A percentile compares a stretch with the other conserved stretches of the same genome.
These are phyloP conservation scores for Mollisiaceae sp. DNA, from an alignment of 2,329 filamentous ascomycete genomes.

Conservation along the genomic window DNA sequence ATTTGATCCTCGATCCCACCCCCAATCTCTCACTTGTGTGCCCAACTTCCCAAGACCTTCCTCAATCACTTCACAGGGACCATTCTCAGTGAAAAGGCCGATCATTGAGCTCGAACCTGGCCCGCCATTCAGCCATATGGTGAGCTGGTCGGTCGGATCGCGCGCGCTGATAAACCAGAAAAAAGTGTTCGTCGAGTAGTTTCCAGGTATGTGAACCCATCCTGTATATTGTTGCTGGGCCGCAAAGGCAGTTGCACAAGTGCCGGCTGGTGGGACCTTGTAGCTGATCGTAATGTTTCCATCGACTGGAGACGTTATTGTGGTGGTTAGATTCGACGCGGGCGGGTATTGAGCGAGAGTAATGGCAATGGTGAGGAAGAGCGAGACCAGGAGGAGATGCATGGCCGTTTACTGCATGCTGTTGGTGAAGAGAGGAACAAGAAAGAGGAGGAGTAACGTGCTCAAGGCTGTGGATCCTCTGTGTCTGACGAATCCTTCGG, in stretches of 20 bases:
- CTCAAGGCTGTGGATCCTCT: background rate
- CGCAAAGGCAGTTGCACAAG: constrained; percentile 68
- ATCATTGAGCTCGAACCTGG: constrained; percentile 69
- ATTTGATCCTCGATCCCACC: constrained; percentile 67
- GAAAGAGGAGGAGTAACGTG: constrained; percentile 1
- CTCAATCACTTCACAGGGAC: constrained; percentile 58
- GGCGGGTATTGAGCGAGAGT: constrained; percentile 46
- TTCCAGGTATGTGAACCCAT: constrained; percentile 67
- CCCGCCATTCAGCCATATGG: constrained; percentile 72
- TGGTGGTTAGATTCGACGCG: constrained; percentile 56
- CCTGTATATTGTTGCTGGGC: constrained; percentile 73
- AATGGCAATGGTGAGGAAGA: constrained; percentile 29
- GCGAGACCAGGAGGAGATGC: constrained; percentile 33
- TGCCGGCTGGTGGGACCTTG: constrained; percentile 63
- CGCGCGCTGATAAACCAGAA: constrained; percentile 55
- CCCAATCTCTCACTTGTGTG: constrained; percentile 64
- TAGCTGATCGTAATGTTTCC: constrained; percentile 69
- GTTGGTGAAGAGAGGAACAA: constrained; percentile 22
- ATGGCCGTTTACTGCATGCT: constrained; percentile 38
- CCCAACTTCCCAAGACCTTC: constrained; percentile 54
- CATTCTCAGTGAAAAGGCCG: constrained; percentile 66
- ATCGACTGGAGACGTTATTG: constrained; percentile 66
- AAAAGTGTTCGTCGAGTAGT: constrained; percentile 55
- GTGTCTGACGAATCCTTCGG: constrained; percentile 7
- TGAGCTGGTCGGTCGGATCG: constrained; percentile 54